Percentiles rank a stretch among this genome's conserved stretches.
phyloP scores from a whole-genome alignment of 164 flowering plant species.

The Dillenia suffruticosa region DNA sequence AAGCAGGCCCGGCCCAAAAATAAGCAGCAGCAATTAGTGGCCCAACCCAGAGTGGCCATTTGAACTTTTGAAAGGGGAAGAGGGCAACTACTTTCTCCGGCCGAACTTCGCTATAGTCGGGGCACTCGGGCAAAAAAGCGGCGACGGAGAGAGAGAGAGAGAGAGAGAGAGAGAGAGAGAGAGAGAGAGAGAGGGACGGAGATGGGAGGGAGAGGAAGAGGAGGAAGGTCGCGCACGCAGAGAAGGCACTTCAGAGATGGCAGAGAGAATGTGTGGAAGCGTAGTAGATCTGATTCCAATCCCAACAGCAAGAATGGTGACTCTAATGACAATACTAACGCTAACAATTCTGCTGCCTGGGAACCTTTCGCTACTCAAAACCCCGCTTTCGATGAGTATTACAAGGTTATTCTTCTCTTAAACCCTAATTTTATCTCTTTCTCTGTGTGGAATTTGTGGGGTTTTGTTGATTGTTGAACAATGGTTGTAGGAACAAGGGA shows the following conservation, averaged over 20 bases:
- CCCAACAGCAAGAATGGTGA: constrained; percentile 3
- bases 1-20: too few relatives aligned
- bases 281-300: constrained; percentile 32
- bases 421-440: neutral
- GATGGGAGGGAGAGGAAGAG: constrained; percentile 33
- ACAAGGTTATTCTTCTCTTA: constrained; percentile 42
- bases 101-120: too few relatives aligned
- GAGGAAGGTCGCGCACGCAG: constrained; percentile 64
- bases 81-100: too few relatives aligned
- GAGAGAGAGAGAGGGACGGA: too few relatives aligned
- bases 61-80: too few relatives aligned
- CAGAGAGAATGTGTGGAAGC: constrained; percentile 88
- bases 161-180: too few relatives aligned
- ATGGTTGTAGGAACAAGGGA: constrained; percentile 66
- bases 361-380: constrained; percentile 72
- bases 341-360: constrained; percentile 34
- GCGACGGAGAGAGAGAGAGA: too few relatives aligned
- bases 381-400: constrained; percentile 74
- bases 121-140: too few relatives aligned
- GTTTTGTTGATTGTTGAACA: neutral
- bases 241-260: constrained; percentile 65
- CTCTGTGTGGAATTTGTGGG: neutral
- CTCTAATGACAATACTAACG: constrained; percentile 3
- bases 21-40: too few relatives aligned
- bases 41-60: too few relatives aligned